A percentile compares a stretch with the other conserved stretches of the same genome.
These are phyloP conservation scores for Yamadazyma siamensis DNA, from an alignment of 1,139 yeast genomes.

Conservation along the genomic window DNA sequence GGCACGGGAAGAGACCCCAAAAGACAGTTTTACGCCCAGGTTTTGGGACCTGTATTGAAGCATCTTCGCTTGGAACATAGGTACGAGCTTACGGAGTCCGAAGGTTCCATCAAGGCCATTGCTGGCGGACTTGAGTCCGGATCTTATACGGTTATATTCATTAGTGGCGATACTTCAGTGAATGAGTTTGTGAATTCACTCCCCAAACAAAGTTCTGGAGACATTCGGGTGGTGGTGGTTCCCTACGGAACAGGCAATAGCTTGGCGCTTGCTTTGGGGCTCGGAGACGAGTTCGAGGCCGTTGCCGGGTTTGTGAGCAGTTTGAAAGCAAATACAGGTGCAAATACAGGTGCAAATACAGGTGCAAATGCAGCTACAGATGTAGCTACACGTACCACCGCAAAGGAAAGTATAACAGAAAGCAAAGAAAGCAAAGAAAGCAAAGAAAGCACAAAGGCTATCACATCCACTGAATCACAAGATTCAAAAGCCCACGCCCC, in stretches of 20 bases:
- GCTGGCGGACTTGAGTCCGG: conserved; percentile 24
- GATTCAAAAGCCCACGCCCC: too few species aligned
- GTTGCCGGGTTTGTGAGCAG: conserved; percentile 37
- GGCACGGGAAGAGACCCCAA: conserved; percentile 47
- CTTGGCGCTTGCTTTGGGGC: conserved; percentile 58
- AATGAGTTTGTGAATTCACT: conserved; percentile 69
- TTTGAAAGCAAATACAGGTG: conserved; percentile 16
- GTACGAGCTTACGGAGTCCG: conserved; percentile 38
- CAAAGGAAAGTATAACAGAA: neutral
- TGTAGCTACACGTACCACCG: too few species aligned
- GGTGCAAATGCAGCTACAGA: too few species aligned
- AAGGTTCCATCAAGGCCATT: conserved; percentile 29
- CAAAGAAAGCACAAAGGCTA: too few species aligned
- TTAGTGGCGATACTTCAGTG: conserved; percentile 87
- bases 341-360: too few species aligned
- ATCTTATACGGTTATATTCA: conserved; percentile 48
- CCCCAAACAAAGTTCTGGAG: conserved; percentile 3
- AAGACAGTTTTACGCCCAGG: conserved; percentile 37
- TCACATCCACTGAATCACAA: too few species aligned
- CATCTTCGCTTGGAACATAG: conserved; percentile 30
- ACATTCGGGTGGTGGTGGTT: conserved; percentile 43
- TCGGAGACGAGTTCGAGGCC: conserved; percentile 32
- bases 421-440: too few species aligned
- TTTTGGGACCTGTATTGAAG: conserved; percentile 46
- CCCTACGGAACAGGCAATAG: conserved; percentile 93